phyloP scores from a whole-genome alignment of 495 filamentous ascomycete genomes.

The Ascobolus immersus region DNA sequence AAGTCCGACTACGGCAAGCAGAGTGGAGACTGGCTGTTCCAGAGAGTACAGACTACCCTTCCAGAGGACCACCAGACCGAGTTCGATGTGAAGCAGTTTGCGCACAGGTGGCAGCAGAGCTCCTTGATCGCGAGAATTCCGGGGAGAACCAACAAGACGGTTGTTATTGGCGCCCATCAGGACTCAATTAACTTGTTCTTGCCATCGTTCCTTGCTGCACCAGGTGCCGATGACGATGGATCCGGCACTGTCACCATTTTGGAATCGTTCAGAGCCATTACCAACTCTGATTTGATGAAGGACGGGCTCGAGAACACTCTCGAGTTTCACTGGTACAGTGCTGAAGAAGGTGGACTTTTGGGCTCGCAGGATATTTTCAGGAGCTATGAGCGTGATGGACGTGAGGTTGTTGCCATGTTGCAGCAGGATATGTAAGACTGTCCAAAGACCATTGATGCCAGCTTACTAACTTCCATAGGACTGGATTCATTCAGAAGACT shows the following conservation, averaged over 20 bases:
- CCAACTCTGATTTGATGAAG: conserved; percentile 27
- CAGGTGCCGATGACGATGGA: conserved; percentile 54
- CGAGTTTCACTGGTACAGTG: conserved; percentile 91
- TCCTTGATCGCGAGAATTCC: conserved; percentile 84
- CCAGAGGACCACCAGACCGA: conserved; percentile 42
- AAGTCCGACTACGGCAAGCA: conserved; percentile 63
- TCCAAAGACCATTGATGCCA: too few species aligned
- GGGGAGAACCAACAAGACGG: conserved; percentile 57
- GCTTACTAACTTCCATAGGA: too few species aligned
- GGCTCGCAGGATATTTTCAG: conserved; percentile 62
- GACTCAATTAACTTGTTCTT: conserved; percentile 80
- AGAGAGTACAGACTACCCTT: conserved; percentile 47
- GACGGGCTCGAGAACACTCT: conserved; percentile 50
- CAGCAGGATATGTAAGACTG: conserved; percentile 99
- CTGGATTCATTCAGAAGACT: conserved; percentile 64
- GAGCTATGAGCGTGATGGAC: conserved; percentile 45
- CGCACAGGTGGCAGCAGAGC: conserved; percentile 70
- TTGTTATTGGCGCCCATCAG: conserved; percentile 52
- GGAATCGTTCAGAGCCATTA: conserved; percentile 39
- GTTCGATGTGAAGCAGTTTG: conserved; percentile 45
- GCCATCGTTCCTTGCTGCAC: conserved; percentile 53
- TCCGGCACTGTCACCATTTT: conserved; percentile 57
- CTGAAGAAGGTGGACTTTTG: conserved; percentile 74
- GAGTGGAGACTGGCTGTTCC: conserved; percentile 69
- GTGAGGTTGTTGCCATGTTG: conserved; percentile 85